Conservation (phyloP, 805 yeast species). For the Nadsonia fulvescens region DNA sequence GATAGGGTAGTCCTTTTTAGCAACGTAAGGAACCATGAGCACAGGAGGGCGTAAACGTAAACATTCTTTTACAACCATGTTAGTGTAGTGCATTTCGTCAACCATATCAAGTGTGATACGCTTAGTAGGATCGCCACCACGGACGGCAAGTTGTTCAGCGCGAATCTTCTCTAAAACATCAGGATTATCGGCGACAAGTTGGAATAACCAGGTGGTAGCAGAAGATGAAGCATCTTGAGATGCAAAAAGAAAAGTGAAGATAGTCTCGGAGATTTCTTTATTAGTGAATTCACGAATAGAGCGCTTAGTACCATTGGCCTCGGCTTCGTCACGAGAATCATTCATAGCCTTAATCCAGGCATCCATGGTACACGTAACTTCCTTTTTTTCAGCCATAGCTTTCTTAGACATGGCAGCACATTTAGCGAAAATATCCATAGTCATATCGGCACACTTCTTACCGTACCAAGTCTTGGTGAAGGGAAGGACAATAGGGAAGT, state of each 20-base stretch:
- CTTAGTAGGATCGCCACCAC: slow-evolving; percentile 53
- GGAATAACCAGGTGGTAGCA: slow-evolving; percentile 96
- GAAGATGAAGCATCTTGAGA: slow-evolving; percentile 97
- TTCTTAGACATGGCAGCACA: slow-evolving; percentile 83
- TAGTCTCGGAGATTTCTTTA: slow-evolving; percentile 87
- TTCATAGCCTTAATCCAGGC: slow-evolving; percentile 84
- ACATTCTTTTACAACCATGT: slow-evolving; percentile 79
- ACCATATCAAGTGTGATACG: slow-evolving; percentile 55
- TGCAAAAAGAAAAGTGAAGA: slow-evolving; percentile 92
- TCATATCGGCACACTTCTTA: slow-evolving; percentile 76
- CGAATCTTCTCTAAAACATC: slow-evolving; percentile 74
- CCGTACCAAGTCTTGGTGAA: slow-evolving; percentile 98
- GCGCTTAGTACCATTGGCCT: slow-evolving; percentile 26
- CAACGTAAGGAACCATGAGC: slow-evolving; percentile 93
- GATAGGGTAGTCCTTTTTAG: slow-evolving; percentile 70
- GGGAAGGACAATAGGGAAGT: slow-evolving; percentile 92
- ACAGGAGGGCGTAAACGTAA: slow-evolving; percentile 96
- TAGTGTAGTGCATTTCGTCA: slow-evolving; percentile 74
- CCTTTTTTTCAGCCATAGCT: slow-evolving; percentile 58
- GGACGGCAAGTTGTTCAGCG: slow-evolving; percentile 74
- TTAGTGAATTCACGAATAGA: slow-evolving; percentile 69
- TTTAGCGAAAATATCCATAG: slow-evolving; percentile 75
- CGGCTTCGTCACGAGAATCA: slow-evolving; percentile 35
- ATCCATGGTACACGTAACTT: slow-evolving; percentile 81
- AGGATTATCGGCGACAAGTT: slow-evolving; percentile 87